phyloP scores from a whole-genome alignment of 208 protist species.

The Acanthamoeba healyi region DNA sequence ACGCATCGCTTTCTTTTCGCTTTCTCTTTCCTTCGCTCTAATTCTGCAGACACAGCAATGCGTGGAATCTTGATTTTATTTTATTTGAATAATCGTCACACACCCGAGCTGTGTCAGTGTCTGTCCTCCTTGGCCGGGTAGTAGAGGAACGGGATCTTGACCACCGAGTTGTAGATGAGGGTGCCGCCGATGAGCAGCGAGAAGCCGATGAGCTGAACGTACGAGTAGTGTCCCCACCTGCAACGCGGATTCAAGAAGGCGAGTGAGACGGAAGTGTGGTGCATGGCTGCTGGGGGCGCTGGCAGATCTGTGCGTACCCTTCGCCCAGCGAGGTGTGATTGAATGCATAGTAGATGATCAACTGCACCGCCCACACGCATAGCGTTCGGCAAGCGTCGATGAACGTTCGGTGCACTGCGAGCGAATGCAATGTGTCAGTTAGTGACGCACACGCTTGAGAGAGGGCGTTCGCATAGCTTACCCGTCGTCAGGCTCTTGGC shows the following conservation, averaged over 20 bases:
- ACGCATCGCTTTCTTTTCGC: too few relatives aligned
- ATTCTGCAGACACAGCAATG: too few relatives aligned
- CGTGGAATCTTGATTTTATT: neutral
- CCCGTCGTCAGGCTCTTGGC: conserved; percentile 32
- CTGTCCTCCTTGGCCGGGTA: conserved; percentile 31
- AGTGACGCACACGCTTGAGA: too few relatives aligned
- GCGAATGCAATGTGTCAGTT: too few relatives aligned
- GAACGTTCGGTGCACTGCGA: conserved; percentile 65
- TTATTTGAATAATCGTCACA: neutral
- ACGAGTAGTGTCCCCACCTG: conserved; percentile 2
- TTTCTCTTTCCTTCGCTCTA: too few relatives aligned
- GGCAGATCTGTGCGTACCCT: too few relatives aligned
- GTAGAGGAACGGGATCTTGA: conserved; percentile 50
- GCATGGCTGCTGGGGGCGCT: too few relatives aligned
- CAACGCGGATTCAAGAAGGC: too few relatives aligned
- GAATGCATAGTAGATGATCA: conserved; percentile 41
- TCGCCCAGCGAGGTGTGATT: conserved; percentile 12
- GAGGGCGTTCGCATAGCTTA: neutral
- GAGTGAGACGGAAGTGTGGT: too few relatives aligned
- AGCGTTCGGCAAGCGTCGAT: conserved; percentile 54
- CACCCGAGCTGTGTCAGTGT: too few relatives aligned
- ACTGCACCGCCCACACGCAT: conserved; percentile 1
- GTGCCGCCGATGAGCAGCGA: conserved; percentile 5
- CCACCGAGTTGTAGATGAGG: conserved; percentile 57
- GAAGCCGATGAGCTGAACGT: conserved; percentile 36